Base-by-base conservation (phyloP, 257 asterid species). In the Solanum piurae region DNA sequence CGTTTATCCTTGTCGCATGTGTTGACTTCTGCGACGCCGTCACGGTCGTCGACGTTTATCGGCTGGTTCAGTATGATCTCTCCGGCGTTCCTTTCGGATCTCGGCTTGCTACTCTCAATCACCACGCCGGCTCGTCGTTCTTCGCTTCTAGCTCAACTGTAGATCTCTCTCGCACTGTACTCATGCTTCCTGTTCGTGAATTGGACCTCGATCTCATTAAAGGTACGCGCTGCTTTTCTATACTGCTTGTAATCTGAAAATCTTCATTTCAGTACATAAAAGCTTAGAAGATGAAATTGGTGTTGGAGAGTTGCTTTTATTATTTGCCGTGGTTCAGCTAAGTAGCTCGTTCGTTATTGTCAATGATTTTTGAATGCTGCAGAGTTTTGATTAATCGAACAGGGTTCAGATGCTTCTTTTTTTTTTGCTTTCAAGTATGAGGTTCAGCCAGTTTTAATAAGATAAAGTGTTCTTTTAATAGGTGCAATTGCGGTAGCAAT, bases 41-140 rank as follows among this genome's bases (percentile, higher is more conserved):
- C 38, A 44, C 98, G 23, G 96, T 93, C 49, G 98, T 96, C 83
- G 99, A 95, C 86, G 99, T 96, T 4, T 96, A 96, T 92, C 98
- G 99, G 31, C 96, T 96, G 71, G 99, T 95, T 62, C 99, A 96
- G 91, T 96, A 95, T 92, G 98, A 96, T 92, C 89, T 95, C 84
- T 89, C 95, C 83, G 98, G 98, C 60, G 97, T 94, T 84, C 98
- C 98, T 12, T 95, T 93, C 80, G 99, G 99, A 93, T 95, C 99
- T 89, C 97, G 98, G 29, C 89, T 93, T 36, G 96, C 98, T 64
- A 91, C 96, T 18, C 95, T 97, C 88, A 97, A 97, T 89, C 98
- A 95, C 90, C 98, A 95, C 89, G 99, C 99, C 44, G 98, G 94
- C 76, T 97, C 99, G 3, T 92, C 98, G 10, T 88, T 95, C 12